Base-by-base conservation (phyloP, 306 rosid species). In the Pyrus communis region DNA sequence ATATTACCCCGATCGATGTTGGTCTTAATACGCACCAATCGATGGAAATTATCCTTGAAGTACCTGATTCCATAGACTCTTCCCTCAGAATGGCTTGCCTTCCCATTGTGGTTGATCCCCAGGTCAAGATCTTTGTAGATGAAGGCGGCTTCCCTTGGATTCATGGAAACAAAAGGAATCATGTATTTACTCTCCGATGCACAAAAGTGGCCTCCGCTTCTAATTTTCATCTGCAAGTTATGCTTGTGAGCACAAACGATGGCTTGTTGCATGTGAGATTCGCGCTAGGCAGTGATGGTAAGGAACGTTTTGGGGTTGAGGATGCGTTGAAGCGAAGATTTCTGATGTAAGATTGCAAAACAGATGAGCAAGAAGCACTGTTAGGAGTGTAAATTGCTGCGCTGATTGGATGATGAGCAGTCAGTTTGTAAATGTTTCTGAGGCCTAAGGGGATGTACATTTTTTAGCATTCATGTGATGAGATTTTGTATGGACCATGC, bases 131-230 rank as follows among this genome's bases (percentile, higher is more conserved):
- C 84, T 49, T 62, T 81, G 35, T 81, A 81, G 62, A 70, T 81
- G 69, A 49, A 75, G 45, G 70, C 70, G 0, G 84, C 80, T 43
- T 75, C 77, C 62, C 80, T 75, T 5, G 80, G 84, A 17, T 81
- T 81, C 61, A 63, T 63, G 9, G 84, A 81, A 7, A 75, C 84
- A 35, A 75, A 81, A 30, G 59, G 80, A 27, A 77, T 81, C 80
- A 75, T 81, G 60, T 61, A 69, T 11, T 57, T 71, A 5, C 45
- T n/a, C 19, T 81, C 68, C 2, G 38, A 1, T 35, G 2, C 43
- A 84, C 88, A 28, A 87, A 91, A 0, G 90, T 91, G 96, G 46
- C 96, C 91, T 0, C 93, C 91, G 51, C 93, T 91, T 57, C 96
- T 51, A 43, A 88, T 91, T 78, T 84, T 88, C 91, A 88, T 87